Evolutionary conservation across 208 protist genomes (phyloP).

Genomic region (Trichomonas vaginalis): DNA sequence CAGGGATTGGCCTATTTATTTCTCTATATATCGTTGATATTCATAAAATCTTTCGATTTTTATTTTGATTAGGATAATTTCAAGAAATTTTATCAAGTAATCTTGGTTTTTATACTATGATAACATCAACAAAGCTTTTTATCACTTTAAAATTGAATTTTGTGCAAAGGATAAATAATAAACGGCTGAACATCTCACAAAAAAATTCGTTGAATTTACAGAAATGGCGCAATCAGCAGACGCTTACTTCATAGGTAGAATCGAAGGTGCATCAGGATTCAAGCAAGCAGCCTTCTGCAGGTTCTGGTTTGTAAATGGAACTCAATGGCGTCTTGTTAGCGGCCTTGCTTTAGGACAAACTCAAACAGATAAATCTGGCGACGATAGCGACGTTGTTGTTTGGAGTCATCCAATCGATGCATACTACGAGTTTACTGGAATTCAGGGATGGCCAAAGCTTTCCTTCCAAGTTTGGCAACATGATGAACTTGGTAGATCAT

Average conservation of each 20-base stretch:
- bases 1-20: too few relatives aligned
- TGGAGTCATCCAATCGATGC: conserved; percentile 8
- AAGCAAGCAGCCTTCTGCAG: background rate
- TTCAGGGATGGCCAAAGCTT: conserved; percentile 8
- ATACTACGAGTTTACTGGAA: conserved; percentile 6
- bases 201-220: too few relatives aligned
- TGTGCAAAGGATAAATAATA: too few relatives aligned
- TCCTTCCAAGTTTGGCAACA: background rate
- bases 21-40: too few relatives aligned
- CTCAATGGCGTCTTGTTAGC: background rate
- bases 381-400: background rate
- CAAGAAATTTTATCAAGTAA: too few relatives aligned
- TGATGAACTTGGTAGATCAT: background rate
- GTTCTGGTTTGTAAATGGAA: background rate
- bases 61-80: too few relatives aligned
- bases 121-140: too few relatives aligned
- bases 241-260: background rate
- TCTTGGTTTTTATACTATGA: too few relatives aligned
- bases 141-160: too few relatives aligned
- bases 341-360: background rate
- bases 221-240: background rate
- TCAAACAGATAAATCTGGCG: background rate
- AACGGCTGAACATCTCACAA: too few relatives aligned
- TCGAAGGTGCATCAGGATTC: background rate
- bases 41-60: too few relatives aligned